Evolutionary conservation across 257 asterid genomes (phyloP).

Genomic region (Solanum infundibuliforme): DNA sequence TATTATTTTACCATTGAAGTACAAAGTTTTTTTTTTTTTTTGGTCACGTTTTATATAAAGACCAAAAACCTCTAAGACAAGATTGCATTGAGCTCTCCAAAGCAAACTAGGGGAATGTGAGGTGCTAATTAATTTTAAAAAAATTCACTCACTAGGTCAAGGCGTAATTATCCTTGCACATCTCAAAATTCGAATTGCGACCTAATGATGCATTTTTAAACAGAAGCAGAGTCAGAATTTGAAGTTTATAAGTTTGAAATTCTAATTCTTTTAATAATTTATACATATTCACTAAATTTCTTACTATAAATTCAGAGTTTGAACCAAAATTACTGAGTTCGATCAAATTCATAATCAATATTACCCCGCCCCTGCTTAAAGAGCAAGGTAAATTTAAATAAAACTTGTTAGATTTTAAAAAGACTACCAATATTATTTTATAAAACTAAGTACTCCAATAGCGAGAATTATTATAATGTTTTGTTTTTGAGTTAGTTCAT

Average conservation of each 20-base stretch:
- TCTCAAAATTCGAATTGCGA: not conserved
- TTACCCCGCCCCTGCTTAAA: fast-evolving
- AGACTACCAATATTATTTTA: not conserved
- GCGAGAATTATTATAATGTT: not conserved
- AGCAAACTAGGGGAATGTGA: not conserved
- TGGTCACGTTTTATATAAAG: not conserved
- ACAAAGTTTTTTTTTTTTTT: not conserved
- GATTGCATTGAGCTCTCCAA: not conserved
- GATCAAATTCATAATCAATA: too few species aligned
- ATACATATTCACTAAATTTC: not conserved
- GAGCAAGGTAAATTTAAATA: not conserved
- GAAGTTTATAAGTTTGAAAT: too few species aligned
- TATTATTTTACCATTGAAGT: not conserved
- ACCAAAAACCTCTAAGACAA: not conserved
- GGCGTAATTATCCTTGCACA: not conserved
- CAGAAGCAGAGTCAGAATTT: too few species aligned
- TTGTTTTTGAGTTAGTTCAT: not conserved
- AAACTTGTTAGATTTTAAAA: not conserved
- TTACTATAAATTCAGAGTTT: too few species aligned
- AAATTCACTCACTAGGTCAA: not conserved
- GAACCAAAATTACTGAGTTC: too few species aligned
- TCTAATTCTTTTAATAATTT: too few species aligned
- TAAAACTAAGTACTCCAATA: not conserved
- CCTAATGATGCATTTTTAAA: not conserved
- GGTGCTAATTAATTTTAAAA: not conserved